Evolutionary conservation across 768 basidiomycete genomes (phyloP).

Genomic region (Leccinum fibrillosum): DNA sequence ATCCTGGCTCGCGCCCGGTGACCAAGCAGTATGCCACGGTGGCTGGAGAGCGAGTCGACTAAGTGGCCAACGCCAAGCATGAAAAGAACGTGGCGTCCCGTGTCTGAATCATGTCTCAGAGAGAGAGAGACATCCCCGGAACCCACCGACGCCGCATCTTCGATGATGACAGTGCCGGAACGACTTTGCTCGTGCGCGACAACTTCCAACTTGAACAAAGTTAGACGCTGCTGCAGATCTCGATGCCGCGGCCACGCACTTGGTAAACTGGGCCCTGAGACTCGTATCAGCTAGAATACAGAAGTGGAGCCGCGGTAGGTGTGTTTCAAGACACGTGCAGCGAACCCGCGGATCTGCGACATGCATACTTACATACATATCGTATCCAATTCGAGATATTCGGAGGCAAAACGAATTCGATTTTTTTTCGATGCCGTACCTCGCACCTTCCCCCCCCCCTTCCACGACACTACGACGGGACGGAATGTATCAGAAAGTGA

Average conservation of each 20-base stretch:
- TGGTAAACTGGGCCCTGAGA: not conserved
- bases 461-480: not conserved
- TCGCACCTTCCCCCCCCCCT: not conserved
- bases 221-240: not conserved
- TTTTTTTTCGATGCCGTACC: not conserved
- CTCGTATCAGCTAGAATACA: too few species aligned
- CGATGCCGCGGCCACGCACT: not conserved
- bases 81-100: not conserved
- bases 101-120: not conserved
- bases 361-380: not conserved
- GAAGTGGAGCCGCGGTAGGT: not conserved
- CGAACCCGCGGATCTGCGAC: not conserved
- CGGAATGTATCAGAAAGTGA: not conserved
- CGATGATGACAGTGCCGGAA: not conserved
- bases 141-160: not conserved
- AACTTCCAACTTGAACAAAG: not conserved
- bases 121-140: not conserved
- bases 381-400: not conserved
- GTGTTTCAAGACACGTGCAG: not conserved
- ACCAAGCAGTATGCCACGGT: not conserved
- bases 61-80: not conserved
- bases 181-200: not conserved
- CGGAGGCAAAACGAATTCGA: not conserved
- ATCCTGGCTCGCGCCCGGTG: not conserved
- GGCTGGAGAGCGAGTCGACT: not conserved